Base-by-base conservation (phyloP, 2,329 filamentous ascomycete genomes). In the Curvularia verruculosa region DNA sequence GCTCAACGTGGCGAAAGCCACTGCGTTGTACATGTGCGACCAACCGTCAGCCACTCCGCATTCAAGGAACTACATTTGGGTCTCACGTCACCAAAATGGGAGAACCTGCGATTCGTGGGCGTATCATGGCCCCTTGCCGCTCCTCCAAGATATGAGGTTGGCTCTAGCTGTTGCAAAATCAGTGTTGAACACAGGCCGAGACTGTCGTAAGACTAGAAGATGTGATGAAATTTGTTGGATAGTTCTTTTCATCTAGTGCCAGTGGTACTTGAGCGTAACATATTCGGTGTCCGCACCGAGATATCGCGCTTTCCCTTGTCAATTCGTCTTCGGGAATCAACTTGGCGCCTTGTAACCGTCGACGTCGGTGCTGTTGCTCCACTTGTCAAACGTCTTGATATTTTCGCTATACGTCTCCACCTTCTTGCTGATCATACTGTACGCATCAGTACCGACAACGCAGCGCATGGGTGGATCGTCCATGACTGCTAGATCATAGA, bases 401-500 rank as follows among this genome's bases (percentile, higher is more conserved):
- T 81, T 79, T 60, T 82, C 78, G 29, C 74, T 54, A 47, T 83
- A 83, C 12, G 73, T 70, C 41, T 85, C 79, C 21, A 85, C 75
- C 73, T 85, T 86, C 0, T 71, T 65, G 61, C 76, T 81, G 21
- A 87, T 79, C 4, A 61, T 73, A 1, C 67, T 64, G 67, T 81
- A 85, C 0, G 82, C 82, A 70, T 86, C 84, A 0, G 77, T 82
- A 0, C 84, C 84, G 10, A 87, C 74, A 0, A 83, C 77, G 13
- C 83, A 78, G 28, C 84, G 74, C 7, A 86, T 63, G 3, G 84
- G 84, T 3, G 81, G 82, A 13, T 84, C 78, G 12, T 82, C 65
- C 77, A 83, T 79, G 36, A 80, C 76, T 1, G 82, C 83, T 15
- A 87, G 65, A 50, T 86, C 81, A 61, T 85, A 84, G 74, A 85